Percentiles rank a stretch among this genome's conserved stretches.
Conservation (phyloP, 2,329 filamentous ascomycete species). For the Aspergillus persii region DNA sequence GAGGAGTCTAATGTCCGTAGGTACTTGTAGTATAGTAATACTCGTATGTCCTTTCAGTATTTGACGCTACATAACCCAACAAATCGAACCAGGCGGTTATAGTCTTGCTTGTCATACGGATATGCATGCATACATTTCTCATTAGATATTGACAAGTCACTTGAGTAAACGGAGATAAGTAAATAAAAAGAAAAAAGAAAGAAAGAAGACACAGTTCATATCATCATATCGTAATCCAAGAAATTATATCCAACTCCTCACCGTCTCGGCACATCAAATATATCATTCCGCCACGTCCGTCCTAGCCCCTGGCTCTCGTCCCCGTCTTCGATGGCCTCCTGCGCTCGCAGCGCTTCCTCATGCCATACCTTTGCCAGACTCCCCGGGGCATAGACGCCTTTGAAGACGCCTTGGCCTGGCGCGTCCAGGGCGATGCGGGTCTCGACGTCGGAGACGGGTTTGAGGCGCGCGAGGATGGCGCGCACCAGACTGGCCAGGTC, state of each 20-base stretch:
- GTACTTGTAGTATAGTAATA: too few relatives aligned
- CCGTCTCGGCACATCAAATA: slow-evolving; percentile 59
- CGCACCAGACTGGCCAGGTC: slow-evolving; percentile 79
- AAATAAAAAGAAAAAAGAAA: too few relatives aligned
- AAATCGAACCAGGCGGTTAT: too few relatives aligned
- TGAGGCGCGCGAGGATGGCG: slow-evolving; percentile 74
- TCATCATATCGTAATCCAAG: too few relatives aligned
- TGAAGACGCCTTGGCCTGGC: slow-evolving; percentile 66
- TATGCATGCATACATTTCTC: too few relatives aligned
- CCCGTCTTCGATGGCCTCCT: slow-evolving; percentile 69
- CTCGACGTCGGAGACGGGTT: slow-evolving; percentile 69
- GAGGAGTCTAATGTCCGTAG: too few relatives aligned
- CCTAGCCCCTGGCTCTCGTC: slow-evolving; percentile 57
- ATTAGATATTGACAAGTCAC: too few relatives aligned
- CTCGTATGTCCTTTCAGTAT: too few relatives aligned
- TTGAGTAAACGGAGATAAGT: too few relatives aligned
- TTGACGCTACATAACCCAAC: too few relatives aligned
- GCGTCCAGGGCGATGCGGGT: slow-evolving; percentile 67
- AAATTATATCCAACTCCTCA: background rate
- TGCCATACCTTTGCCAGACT: slow-evolving; percentile 90
- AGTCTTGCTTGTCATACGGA: too few relatives aligned
- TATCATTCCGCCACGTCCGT: slow-evolving; percentile 72
- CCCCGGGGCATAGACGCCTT: slow-evolving; percentile 81
- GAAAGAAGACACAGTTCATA: too few relatives aligned
- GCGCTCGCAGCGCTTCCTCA: slow-evolving; percentile 68